These are phyloP conservation scores for Yarrowia deformans DNA, from an alignment of 805 yeast genomes.

Conservation along the genomic window DNA sequence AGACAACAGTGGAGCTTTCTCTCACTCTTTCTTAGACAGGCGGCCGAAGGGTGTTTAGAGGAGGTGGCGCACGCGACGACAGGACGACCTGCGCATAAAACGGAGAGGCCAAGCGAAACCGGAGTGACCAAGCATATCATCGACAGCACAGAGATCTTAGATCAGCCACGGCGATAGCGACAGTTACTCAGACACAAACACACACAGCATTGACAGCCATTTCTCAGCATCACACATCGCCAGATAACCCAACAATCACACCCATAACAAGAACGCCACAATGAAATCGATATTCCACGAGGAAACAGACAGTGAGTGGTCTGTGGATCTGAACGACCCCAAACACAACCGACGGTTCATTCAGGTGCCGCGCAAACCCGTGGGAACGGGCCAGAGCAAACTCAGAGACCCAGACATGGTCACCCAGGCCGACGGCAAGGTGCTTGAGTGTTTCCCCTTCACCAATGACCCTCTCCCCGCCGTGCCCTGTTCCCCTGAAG, in stretches of 20 bases:
- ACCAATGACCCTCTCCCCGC: constrained; percentile 32
- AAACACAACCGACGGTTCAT: constrained; percentile 27
- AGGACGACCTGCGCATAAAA: too few species aligned
- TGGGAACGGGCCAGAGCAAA: constrained; percentile 38
- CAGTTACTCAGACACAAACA: too few species aligned
- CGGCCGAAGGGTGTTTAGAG: constrained; percentile 5
- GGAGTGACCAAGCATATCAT: too few species aligned
- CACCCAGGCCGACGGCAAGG: constrained; percentile 11
- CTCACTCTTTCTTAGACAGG: not conserved
- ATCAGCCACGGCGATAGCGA: too few species aligned
- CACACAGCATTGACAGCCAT: too few species aligned
- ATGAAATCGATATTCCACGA: constrained; percentile 39
- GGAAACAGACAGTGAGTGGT: constrained; percentile 39
- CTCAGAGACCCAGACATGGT: constrained; percentile 28
- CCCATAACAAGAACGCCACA: too few species aligned
- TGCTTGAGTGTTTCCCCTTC: constrained; percentile 37
- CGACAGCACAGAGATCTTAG: too few species aligned
- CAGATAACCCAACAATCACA: too few species aligned
- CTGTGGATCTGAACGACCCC: constrained; percentile 33
- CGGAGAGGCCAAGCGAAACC: not conserved
- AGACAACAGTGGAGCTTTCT: too few species aligned
- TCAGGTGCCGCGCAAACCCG: constrained; percentile 36
- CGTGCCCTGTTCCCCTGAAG: constrained; percentile 26
- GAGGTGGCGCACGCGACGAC: constrained; percentile 3
- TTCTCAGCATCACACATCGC: too few species aligned